Evolutionary conservation across 345 rosid genomes (phyloP).

Genomic region (Combretum micranthum): DNA sequence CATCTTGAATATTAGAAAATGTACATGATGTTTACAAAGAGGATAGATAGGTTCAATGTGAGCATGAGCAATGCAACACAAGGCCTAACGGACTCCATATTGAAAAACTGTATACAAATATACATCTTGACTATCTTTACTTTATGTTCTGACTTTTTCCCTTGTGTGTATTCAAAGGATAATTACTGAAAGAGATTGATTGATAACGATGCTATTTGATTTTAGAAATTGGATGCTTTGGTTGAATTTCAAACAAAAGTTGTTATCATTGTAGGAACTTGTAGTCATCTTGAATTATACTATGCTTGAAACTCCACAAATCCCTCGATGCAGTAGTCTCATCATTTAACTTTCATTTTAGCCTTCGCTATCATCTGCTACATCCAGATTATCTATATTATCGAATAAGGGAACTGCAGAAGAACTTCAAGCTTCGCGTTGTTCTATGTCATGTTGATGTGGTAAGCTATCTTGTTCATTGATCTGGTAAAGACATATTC

Average conservation of each 20-base stretch:
- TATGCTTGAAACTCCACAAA: no score
- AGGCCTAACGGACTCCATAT: no score
- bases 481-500: not conserved
- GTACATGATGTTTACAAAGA: no score
- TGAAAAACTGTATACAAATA: no score
- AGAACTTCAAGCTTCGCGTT: conserved; percentile 76
- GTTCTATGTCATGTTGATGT: conserved; percentile 91
- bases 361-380: conserved; percentile 85
- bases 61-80: no score
- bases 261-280: no score
- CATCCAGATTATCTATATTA: conserved; percentile 90
- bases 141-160: no score
- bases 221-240: not conserved
- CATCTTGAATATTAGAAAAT: no score
- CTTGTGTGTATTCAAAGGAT: no score
- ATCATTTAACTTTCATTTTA: conserved; percentile 23
- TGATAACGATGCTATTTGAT: not conserved
- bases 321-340: not conserved
- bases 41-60: no score
- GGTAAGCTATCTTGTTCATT: conserved; percentile 33
- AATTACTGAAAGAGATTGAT: not conserved
- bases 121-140: no score
- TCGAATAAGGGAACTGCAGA: conserved; percentile 84
- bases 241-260: not conserved
- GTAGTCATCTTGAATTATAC: no score